Evolutionary conservation across 495 filamentous ascomycete species (phyloP).

Genomic region (Hyaloscypha hepaticicola): DNA sequence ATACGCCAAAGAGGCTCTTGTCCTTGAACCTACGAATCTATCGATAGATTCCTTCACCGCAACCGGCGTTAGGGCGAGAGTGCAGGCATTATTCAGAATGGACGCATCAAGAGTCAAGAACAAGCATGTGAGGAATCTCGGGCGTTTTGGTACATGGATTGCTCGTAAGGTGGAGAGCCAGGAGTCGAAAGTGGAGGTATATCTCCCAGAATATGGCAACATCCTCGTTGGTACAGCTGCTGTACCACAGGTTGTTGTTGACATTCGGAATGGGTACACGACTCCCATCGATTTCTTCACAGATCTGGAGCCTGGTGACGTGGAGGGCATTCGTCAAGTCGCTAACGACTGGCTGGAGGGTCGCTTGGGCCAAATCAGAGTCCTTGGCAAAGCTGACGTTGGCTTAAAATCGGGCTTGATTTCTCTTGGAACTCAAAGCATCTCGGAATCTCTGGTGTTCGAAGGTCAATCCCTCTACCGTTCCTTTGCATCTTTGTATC

Average conservation of each 20-base stretch:
- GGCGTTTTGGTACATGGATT: constrained; percentile 79
- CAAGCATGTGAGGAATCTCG: constrained; percentile 67
- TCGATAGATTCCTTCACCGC: constrained; percentile 80
- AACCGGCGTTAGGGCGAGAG: constrained; percentile 70
- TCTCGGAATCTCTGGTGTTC: constrained; percentile 71
- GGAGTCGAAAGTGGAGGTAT: constrained; percentile 69
- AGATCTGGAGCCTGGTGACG: constrained; percentile 70
- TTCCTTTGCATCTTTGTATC: constrained; percentile 51
- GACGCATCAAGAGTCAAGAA: constrained; percentile 73
- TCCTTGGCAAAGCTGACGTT: constrained; percentile 69
- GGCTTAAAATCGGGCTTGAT: constrained; percentile 75
- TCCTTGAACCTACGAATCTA: constrained; percentile 76
- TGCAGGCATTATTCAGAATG: constrained; percentile 77
- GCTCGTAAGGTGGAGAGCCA: constrained; percentile 68
- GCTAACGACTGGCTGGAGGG: constrained; percentile 88
- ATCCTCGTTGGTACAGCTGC: constrained; percentile 72
- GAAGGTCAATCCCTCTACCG: constrained; percentile 72
- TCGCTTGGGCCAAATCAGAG: constrained; percentile 59
- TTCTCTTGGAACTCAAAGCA: constrained; percentile 65
- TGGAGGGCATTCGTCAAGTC: constrained; percentile 75
- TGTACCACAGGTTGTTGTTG: constrained; percentile 69
- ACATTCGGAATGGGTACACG: constrained; percentile 70
- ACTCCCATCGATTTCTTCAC: constrained; percentile 77
- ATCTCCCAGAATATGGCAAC: constrained; percentile 80
- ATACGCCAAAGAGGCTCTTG: constrained; percentile 79